A percentile compares a stretch with the other conserved stretches of the same genome.
These are phyloP conservation scores for Ramularia collo-cygni DNA, from an alignment of 2,329 filamentous ascomycete genomes.

Conservation along the genomic window DNA sequence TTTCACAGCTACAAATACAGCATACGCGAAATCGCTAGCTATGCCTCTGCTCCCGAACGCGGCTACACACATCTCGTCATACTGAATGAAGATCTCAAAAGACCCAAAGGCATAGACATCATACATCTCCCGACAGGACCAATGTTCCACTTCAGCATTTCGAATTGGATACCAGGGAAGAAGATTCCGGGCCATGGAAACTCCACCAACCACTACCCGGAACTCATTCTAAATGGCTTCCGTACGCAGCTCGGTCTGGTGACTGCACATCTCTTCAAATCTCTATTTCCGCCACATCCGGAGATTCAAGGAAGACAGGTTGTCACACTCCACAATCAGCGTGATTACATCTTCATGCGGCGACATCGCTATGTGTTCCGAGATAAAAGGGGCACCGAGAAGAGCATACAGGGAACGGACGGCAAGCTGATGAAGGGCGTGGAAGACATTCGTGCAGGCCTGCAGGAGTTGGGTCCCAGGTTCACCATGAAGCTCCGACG, in stretches of 20 bases:
- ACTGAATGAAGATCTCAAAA: slow-evolving; percentile 83
- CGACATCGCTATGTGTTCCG: slow-evolving; percentile 89
- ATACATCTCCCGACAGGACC: slow-evolving; percentile 78
- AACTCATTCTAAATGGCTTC: slow-evolving; percentile 90
- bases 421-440: slow-evolving; percentile 79
- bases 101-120: slow-evolving; percentile 72
- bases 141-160: slow-evolving; percentile 86
- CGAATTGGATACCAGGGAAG: slow-evolving; percentile 83
- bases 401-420: slow-evolving; percentile 72
- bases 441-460: slow-evolving; percentile 74
- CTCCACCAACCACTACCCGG: slow-evolving; percentile 82
- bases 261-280: slow-evolving; percentile 76
- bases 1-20: slow-evolving; percentile 85
- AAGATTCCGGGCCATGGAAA: slow-evolving; percentile 86
- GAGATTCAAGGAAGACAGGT: slow-evolving; percentile 84
- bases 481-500: slow-evolving; percentile 83
- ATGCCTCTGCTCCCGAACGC: slow-evolving; percentile 60
- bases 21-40: slow-evolving; percentile 80
- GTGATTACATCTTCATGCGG: slow-evolving; percentile 91
- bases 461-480: slow-evolving; percentile 83
- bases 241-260: slow-evolving; percentile 84
- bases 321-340: slow-evolving; percentile 87
- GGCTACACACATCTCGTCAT: slow-evolving; percentile 80
- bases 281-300: slow-evolving; percentile 70
- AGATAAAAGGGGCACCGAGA: slow-evolving; percentile 80